Evolutionary conservation across 1,139 yeast genomes (phyloP), one percentile per base, ranked within the genome.

Genomic region (Blastobotrys serpentis): DNA sequence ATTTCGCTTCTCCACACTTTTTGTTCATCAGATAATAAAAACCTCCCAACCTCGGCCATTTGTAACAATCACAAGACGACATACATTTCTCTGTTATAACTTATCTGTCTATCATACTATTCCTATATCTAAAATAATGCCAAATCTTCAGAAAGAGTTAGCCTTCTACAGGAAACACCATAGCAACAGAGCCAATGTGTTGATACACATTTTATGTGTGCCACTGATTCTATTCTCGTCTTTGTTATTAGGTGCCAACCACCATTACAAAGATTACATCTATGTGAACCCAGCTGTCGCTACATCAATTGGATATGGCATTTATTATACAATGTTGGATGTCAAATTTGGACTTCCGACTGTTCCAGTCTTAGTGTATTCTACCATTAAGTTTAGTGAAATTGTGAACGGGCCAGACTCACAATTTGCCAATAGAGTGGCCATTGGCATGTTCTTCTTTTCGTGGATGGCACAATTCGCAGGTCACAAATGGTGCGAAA

Each of bases 391-490:
- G 42, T 53, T 61, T 34, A 58, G 68, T 10, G 51, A 55, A 16
- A 44, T 55, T 36, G 40, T 58, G 11, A 45, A 46, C 13, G 22
- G 40, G 10, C 32, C 33, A 14, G 43, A 57, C 49, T 58, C 60
- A 5, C 10, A 52, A 5, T 16, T 23, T 10, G 53, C 53, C 34
- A 43, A 49, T 49, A 42, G 53, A 46, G 46, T 17, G 19, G 74
- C 79, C 2, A 52, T 69, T 25, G 58, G 52, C 0, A 56, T 77
- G 22, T 86, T 84, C 64, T 63, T 76, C 0, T 42, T 67, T 1
- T 72, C 86, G 11, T 92, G 98, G 98, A 60, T 81, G 17, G 81
- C 81, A n/a, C 98, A 92, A 63, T 89, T 92, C 66, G 74, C 84
- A 51, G 97, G 97, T 3, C 98, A 92, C 63, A 92, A 86, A 1